Evolutionary conservation across 2,329 filamentous ascomycete genomes (phyloP).

Genomic region (Coniochaeta sp.): DNA sequence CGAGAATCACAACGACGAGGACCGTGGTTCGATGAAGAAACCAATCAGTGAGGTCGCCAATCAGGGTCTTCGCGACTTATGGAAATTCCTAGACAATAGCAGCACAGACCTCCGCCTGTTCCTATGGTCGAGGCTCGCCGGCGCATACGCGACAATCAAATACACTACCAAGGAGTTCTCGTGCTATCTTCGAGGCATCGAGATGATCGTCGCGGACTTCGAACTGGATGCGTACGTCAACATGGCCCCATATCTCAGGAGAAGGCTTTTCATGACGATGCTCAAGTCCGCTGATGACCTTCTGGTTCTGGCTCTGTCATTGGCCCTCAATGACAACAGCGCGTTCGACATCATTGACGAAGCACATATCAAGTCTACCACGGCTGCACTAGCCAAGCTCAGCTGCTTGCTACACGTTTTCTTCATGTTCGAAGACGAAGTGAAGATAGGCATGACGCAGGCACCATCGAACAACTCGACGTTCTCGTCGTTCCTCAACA

Average conservation of each 20-base stretch:
- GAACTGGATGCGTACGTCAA: slow-evolving; percentile 56
- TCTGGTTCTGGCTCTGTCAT: slow-evolving; percentile 61
- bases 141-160: slow-evolving; percentile 78
- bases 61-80: slow-evolving; percentile 65
- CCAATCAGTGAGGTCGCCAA: slow-evolving; percentile 45
- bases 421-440: slow-evolving; percentile 75
- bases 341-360: slow-evolving; percentile 82
- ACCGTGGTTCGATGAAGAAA: slow-evolving; percentile 10
- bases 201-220: slow-evolving; percentile 64
- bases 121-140: slow-evolving; percentile 83
- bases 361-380: slow-evolving; percentile 65
- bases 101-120: slow-evolving; percentile 79
- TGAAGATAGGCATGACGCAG: slow-evolving; percentile 67
- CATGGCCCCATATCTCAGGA: slow-evolving; percentile 56
- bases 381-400: slow-evolving; percentile 64
- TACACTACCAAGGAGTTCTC: slow-evolving; percentile 85
- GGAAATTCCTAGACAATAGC: slow-evolving; percentile 75
- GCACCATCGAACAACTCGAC: slow-evolving; percentile 51
- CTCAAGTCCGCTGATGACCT: slow-evolving; percentile 75
- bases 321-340: slow-evolving; percentile 58
- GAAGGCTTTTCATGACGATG: slow-evolving; percentile 64
- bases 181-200: slow-evolving; percentile 78
- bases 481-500: slow-evolving; percentile 54
- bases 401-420: slow-evolving; percentile 71
- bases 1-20: slow-evolving; percentile 6